phyloP scores from a whole-genome alignment of 306 rosid genomes.

The Lablab purpureus region DNA sequence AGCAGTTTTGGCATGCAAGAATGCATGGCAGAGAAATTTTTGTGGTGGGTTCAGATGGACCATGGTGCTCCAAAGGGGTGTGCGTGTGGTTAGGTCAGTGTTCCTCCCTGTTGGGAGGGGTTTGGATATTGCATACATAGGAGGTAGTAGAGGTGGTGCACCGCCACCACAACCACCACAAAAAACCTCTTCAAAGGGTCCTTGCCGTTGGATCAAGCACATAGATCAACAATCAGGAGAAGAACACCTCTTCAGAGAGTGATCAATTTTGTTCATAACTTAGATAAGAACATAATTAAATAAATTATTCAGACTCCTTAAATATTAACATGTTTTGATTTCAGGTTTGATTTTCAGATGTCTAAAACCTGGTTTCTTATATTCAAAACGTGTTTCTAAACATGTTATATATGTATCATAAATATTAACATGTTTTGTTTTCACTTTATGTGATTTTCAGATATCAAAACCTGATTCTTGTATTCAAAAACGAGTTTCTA shows the following conservation, averaged over 20 bases:
- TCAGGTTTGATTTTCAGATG: not conserved
- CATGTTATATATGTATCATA: no score
- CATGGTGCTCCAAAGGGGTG: constrained; percentile 62
- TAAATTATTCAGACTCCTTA: not conserved
- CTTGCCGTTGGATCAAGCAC: constrained; percentile 81
- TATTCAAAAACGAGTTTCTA: no score
- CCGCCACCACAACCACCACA: not conserved
- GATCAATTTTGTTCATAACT: constrained; percentile 1
- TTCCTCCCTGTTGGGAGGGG: constrained; percentile 84
- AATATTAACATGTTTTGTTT: no score
- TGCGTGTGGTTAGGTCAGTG: constrained; percentile 78
- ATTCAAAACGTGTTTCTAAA: no score
- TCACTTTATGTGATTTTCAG: no score
- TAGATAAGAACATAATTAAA: not conserved
- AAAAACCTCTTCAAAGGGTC: constrained; percentile 24
- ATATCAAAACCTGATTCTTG: no score
- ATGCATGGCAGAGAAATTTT: constrained; percentile 65
- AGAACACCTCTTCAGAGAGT: constrained; percentile 71
- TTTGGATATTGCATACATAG: constrained; percentile 87
- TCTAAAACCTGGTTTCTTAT: not conserved
- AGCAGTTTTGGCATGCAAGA: constrained; percentile 82
- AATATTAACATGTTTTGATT: not conserved
- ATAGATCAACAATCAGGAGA: constrained; percentile 79
- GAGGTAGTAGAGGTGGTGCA: constrained; percentile 54
- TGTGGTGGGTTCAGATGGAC: constrained; percentile 64